Percentiles rank a stretch among this genome's conserved stretches.
Conservation (phyloP, 352 stramenopile genomes). For the Phytopythium vexans region DNA sequence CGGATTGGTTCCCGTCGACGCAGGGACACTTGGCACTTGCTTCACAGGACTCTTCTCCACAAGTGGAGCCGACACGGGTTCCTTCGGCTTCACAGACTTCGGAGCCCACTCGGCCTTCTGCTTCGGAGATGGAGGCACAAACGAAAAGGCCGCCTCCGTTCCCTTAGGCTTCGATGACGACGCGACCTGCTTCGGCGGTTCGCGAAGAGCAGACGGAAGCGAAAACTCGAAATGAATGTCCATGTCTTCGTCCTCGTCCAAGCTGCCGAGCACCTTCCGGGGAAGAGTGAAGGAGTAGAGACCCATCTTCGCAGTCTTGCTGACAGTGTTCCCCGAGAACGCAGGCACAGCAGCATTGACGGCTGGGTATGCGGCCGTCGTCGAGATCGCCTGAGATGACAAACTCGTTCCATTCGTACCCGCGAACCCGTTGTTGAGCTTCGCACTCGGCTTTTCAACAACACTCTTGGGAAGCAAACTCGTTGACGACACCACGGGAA, state of each 20-base stretch:
- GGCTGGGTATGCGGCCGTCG: conserved; percentile 13
- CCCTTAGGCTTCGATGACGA: conserved; percentile 11
- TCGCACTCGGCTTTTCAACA: conserved; percentile 12
- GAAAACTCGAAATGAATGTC: conserved; percentile 64
- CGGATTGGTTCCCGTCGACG: conserved; percentile 22
- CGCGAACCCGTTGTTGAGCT: conserved; percentile 11
- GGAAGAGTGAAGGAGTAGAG: conserved; percentile 53
- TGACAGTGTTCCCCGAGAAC: too few relatives aligned
- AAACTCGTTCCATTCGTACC: conserved; percentile 12
- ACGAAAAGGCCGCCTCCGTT: conserved; percentile 48
- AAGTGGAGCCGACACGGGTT: conserved; percentile 16
- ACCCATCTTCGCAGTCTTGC: conserved; percentile 24
- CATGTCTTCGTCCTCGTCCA: conserved; percentile 35
- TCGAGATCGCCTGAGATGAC: conserved; percentile 32
- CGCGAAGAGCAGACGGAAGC: conserved; percentile 43
- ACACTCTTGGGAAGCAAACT: conserved; percentile 9
- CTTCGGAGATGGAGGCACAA: conserved; percentile 66
- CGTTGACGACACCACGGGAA: conserved; percentile 24
- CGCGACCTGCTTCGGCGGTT: conserved; percentile 48
- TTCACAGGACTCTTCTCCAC: conserved; percentile 10
- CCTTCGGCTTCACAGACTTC: conserved; percentile 17
- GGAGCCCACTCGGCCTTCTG: conserved; percentile 37
- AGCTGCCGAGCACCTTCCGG: conserved; percentile 8
- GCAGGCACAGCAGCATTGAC: too few relatives aligned
- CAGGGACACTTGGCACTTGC: too few relatives aligned